Evolutionary conservation across 495 filamentous ascomycete species (phyloP).

Genomic region (Collariella sp.): DNA sequence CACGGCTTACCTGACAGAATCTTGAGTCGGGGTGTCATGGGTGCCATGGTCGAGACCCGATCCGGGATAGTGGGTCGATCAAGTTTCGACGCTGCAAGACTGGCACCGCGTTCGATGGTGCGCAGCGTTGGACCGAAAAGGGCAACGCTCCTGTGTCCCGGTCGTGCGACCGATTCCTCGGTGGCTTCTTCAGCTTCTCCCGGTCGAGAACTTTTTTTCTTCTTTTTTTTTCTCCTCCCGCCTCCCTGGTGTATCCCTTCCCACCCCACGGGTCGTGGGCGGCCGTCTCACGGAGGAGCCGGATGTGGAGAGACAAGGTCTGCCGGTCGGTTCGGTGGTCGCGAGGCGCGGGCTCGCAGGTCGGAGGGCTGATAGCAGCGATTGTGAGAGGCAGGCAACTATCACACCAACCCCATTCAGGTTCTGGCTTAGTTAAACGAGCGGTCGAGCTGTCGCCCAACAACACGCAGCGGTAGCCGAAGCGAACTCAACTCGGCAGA

Average conservation of each 20-base stretch:
- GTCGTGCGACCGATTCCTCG: conserved; percentile 11
- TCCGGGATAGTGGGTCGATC: conserved; percentile 34
- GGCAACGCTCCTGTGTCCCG: conserved; percentile 17
- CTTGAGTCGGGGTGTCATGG: conserved; percentile 46
- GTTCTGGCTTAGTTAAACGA: conserved; percentile 9
- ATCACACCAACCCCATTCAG: conserved; percentile 18
- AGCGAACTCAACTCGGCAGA: neutral
- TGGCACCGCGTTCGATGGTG: conserved; percentile 19
- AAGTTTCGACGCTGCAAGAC: conserved; percentile 29
- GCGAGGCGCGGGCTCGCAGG: conserved; percentile 19
- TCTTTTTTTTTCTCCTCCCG: conserved; percentile 1
- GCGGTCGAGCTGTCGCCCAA: conserved; percentile 9
- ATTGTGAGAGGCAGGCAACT: conserved; percentile 24
- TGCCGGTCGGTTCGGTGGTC: conserved; percentile 6
- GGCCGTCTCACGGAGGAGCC: conserved; percentile 5
- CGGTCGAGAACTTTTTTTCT: neutral
- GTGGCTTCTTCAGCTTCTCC: conserved; percentile 1
- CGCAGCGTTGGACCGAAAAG: conserved; percentile 22
- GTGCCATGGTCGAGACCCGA: conserved; percentile 41
- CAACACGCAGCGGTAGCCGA: conserved; percentile 6
- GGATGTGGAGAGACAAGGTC: conserved; percentile 6
- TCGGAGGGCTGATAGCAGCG: conserved; percentile 18
- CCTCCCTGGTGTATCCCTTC: neutral
- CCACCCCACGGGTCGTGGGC: conserved; percentile 1
- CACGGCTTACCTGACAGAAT: conserved; percentile 42